Evolutionary conservation across 1,284 basidiomycete species (phyloP).

Genomic region (Malassezia japonica): DNA sequence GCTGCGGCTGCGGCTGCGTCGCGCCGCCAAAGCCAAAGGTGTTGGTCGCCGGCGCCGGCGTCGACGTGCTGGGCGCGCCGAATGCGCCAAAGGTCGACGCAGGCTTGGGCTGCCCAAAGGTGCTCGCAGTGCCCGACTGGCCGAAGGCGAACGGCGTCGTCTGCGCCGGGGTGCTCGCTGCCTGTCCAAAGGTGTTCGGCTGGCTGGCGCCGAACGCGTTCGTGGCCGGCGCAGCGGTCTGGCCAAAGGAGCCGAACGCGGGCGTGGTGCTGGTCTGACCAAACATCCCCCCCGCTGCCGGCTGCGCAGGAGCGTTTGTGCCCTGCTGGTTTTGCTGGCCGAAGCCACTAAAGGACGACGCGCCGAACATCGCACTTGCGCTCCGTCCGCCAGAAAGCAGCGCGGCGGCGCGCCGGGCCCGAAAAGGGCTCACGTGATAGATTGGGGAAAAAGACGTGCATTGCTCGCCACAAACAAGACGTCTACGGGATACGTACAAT

Average conservation of each 20-base stretch:
- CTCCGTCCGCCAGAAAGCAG: not conserved
- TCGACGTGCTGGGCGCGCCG: constrained; percentile 16
- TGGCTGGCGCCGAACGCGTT: constrained; percentile 11
- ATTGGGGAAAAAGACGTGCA: not conserved
- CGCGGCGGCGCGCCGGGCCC: not conserved
- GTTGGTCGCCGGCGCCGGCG: constrained; percentile 17
- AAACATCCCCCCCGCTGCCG: constrained; percentile 4
- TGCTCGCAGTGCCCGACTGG: constrained; percentile 21
- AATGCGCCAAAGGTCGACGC: constrained; percentile 33
- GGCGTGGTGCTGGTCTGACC: constrained; percentile 11
- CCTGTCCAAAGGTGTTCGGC: constrained; percentile 23
- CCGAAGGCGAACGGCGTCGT: constrained; percentile 29
- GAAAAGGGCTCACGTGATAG: not conserved
- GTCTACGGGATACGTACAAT: not conserved
- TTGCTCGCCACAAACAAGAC: constrained; percentile 6
- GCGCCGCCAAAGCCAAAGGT: constrained; percentile 18
- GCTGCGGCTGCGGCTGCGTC: constrained; percentile 5
- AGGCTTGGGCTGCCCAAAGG: constrained; percentile 33
- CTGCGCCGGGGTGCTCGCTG: constrained; percentile 21
- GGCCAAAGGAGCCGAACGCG: constrained; percentile 34
- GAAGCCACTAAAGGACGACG: constrained; percentile 33
- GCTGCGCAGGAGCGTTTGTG: constrained; percentile 16
- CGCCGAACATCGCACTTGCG: constrained; percentile 28
- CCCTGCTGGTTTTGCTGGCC: constrained; percentile 38
- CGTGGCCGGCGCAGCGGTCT: not conserved